Evolutionary conservation across 1,284 basidiomycete species (phyloP).

Genomic region (Mycosarcoma mackinlayi): DNA sequence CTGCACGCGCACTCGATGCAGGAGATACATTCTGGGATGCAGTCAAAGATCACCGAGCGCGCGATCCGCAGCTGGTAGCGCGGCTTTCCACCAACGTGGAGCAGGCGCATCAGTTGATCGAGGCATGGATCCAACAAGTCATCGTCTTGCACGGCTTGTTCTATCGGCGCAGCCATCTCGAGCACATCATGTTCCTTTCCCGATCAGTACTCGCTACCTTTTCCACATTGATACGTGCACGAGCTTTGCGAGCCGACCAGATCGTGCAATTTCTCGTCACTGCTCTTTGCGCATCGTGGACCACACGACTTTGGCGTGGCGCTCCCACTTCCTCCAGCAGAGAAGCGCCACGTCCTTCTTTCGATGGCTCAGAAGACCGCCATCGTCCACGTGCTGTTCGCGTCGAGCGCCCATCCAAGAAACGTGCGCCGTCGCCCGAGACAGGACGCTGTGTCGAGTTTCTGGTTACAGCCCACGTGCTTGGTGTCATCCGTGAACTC

Average conservation of each 20-base stretch:
- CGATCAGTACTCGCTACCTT: slow-evolving; percentile 50
- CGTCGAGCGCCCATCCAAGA: slow-evolving; percentile 72
- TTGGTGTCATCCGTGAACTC: slow-evolving; percentile 77
- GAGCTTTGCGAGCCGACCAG: slow-evolving; percentile 54
- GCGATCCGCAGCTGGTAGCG: slow-evolving; percentile 27
- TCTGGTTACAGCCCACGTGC: slow-evolving; percentile 78
- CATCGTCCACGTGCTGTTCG: slow-evolving; percentile 69
- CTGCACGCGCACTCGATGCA: slow-evolving; percentile 16
- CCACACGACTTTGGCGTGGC: slow-evolving; percentile 52
- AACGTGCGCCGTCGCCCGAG: slow-evolving; percentile 32
- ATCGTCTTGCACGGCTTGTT: slow-evolving; percentile 60
- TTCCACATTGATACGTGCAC: slow-evolving; percentile 37
- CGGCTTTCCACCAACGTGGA: slow-evolving; percentile 23
- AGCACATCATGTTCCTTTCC: slow-evolving; percentile 47
- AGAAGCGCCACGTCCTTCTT: slow-evolving; percentile 29
- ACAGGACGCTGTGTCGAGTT: slow-evolving; percentile 72
- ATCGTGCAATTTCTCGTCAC: slow-evolving; percentile 61
- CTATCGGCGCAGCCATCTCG: slow-evolving; percentile 47
- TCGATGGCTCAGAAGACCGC: slow-evolving; percentile 34
- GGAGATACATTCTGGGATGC: slow-evolving; percentile 26
- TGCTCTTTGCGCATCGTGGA: slow-evolving; percentile 58
- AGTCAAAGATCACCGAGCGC: slow-evolving; percentile 21
- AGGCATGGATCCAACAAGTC: slow-evolving; percentile 44
- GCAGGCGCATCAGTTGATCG: slow-evolving; percentile 18
- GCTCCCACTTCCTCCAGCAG: slow-evolving; percentile 19